Conservation (phyloP, 805 yeast species). For the Candida pseudofarinosa region DNA sequence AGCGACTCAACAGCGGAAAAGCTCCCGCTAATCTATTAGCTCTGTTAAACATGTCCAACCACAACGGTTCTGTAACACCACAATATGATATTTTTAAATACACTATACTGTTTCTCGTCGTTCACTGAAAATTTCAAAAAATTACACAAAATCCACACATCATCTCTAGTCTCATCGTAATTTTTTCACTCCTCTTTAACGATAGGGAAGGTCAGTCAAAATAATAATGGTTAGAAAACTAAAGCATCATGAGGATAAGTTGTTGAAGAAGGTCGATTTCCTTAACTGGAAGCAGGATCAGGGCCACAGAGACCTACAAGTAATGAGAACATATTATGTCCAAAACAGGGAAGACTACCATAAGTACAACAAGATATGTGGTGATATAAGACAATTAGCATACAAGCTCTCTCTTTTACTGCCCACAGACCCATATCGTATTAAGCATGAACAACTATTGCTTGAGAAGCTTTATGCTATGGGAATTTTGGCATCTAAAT, state of each 20-base stretch:
- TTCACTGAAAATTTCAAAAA: background rate
- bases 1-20: conserved; percentile 3
- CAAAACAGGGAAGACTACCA: conserved; percentile 95
- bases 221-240: conserved; percentile 72
- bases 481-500: conserved; percentile 85
- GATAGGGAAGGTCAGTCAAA: background rate
- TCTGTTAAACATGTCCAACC: background rate
- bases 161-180: background rate
- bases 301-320: conserved; percentile 93
- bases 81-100: background rate
- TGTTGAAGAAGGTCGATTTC: conserved; percentile 92
- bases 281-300: conserved; percentile 97
- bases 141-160: conserved; percentile 1
- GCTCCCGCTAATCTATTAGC: background rate
- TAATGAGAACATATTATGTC: conserved; percentile 90
- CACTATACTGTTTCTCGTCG: background rate
- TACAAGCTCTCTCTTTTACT: conserved; percentile 79
- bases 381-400: conserved; percentile 83
- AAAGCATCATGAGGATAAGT: conserved; percentile 92
- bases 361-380: conserved; percentile 89
- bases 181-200: background rate
- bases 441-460: conserved; percentile 82
- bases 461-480: conserved; percentile 82
- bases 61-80: background rate
- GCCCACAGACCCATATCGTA: conserved; percentile 81